These are phyloP conservation scores for Leccinum rimulosum DNA, from an alignment of 768 basidiomycete species.

Conservation along the genomic window DNA sequence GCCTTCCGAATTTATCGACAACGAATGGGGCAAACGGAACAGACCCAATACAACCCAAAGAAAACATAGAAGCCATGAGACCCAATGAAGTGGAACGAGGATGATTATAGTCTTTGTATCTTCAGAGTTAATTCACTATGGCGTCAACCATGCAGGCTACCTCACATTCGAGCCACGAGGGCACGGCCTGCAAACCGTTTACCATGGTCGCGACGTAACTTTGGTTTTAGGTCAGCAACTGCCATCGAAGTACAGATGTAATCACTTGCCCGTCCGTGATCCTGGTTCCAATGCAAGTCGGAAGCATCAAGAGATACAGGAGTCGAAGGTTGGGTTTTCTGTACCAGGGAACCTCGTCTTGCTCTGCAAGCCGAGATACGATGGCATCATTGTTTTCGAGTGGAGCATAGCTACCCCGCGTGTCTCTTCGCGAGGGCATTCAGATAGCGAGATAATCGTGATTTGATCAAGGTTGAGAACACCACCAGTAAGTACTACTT, in stretches of 20 bases:
- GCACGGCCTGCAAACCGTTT: neutral
- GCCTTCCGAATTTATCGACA: neutral
- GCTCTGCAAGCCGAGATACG: slow-evolving; percentile 21
- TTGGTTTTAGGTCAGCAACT: neutral
- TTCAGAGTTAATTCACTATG: neutral
- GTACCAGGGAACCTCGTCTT: slow-evolving; percentile 61
- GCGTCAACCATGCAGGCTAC: neutral
- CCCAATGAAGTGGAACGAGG: neutral
- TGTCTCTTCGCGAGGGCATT: slow-evolving; percentile 4
- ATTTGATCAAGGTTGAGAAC: too few relatives aligned
- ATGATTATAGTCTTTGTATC: neutral
- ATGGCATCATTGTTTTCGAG: slow-evolving; percentile 2
- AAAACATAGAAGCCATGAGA: neutral
- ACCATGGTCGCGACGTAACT: neutral
- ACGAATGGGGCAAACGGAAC: neutral
- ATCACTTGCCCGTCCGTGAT: slow-evolving; percentile 16
- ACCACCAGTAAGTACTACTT: too few relatives aligned
- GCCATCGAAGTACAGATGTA: neutral
- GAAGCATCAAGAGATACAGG: slow-evolving; percentile 56
- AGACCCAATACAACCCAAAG: neutral
- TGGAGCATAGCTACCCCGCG: neutral
- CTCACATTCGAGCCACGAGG: neutral
- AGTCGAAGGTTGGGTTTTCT: slow-evolving; percentile 54
- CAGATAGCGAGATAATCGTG: neutral
- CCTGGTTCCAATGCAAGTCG: slow-evolving; percentile 28